These are phyloP conservation scores for Tylopilus vinaceipallidus DNA, from an alignment of 768 basidiomycete species.

Conservation along the genomic window DNA sequence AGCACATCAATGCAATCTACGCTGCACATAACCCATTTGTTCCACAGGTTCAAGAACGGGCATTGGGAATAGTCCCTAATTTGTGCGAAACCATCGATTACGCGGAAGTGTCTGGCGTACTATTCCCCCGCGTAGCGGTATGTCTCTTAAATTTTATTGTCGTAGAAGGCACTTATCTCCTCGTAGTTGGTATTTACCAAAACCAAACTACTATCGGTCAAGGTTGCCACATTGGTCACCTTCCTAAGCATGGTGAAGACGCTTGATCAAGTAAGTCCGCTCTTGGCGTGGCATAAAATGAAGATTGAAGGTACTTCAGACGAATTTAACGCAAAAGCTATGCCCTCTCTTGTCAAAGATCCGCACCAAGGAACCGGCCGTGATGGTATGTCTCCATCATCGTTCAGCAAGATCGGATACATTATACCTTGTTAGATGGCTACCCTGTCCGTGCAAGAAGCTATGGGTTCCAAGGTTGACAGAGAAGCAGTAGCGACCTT, in stretches of 20 bases:
- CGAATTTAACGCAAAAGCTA: conserved; percentile 90
- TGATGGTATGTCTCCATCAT: conserved; percentile 59
- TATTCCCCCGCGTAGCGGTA: conserved; percentile 93
- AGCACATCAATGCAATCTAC: conserved; percentile 17
- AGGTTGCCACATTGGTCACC: conserved; percentile 83
- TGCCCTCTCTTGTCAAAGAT: conserved; percentile 94
- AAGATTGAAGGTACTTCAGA: conserved; percentile 38
- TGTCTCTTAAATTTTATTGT: conserved; percentile 27
- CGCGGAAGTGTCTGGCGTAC: conserved; percentile 85
- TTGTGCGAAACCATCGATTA: conserved; percentile 95
- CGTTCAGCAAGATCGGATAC: not conserved
- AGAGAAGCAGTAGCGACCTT: conserved; percentile 88
- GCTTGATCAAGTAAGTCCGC: conserved; percentile 68
- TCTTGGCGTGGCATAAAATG: not conserved
- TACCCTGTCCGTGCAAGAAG: conserved; percentile 86
- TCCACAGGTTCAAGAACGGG: conserved; percentile 86
- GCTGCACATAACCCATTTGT: conserved; percentile 1
- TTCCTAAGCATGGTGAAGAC: conserved; percentile 87
- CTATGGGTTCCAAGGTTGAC: conserved; percentile 94
- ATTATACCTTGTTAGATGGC: conserved; percentile 58
- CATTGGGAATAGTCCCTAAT: conserved; percentile 76
- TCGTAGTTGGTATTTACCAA: conserved; percentile 86
- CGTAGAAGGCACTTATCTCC: conserved; percentile 10
- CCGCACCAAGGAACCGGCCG: conserved; percentile 92
- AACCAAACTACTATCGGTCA: conserved; percentile 86